A percentile compares a stretch with the other conserved stretches of the same genome.
phyloP scores from a whole-genome alignment of 164 flowering plant genomes.

The Annona squamosa region DNA sequence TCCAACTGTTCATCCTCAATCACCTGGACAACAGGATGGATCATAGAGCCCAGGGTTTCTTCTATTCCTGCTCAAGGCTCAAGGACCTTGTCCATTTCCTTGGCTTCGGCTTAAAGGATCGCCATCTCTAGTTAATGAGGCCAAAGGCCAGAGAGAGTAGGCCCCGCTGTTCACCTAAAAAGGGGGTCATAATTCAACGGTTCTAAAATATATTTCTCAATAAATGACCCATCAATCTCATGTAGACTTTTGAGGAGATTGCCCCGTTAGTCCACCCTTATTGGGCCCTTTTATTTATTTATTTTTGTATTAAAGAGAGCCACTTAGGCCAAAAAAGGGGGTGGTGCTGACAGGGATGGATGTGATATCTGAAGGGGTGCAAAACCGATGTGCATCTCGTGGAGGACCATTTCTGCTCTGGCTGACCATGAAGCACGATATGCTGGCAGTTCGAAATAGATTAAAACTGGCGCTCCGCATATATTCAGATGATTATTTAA shows the following conservation, averaged over 20 bases:
- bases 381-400: background rate
- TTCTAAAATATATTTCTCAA: background rate
- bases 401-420: background rate
- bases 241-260: constrained; percentile 4
- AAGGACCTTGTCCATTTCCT: background rate
- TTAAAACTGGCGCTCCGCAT: no score
- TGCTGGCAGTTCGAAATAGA: background rate
- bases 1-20: background rate
- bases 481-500: no score
- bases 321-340: background rate
- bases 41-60: background rate
- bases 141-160: background rate
- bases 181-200: constrained; percentile 3
- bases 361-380: background rate
- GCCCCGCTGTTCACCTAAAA: background rate
- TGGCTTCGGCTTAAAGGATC: background rate
- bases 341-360: background rate
- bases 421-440: background rate
- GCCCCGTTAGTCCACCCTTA: background rate
- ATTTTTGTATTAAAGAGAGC: background rate
- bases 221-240: constrained; percentile 3
- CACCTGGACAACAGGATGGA: background rate
- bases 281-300: background rate
- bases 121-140: background rate
- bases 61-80: background rate